Percentiles rank a stretch among this genome's conserved stretches.
phyloP scores from a whole-genome alignment of 345 rosid genomes.

The Noccaea bulbosa region DNA sequence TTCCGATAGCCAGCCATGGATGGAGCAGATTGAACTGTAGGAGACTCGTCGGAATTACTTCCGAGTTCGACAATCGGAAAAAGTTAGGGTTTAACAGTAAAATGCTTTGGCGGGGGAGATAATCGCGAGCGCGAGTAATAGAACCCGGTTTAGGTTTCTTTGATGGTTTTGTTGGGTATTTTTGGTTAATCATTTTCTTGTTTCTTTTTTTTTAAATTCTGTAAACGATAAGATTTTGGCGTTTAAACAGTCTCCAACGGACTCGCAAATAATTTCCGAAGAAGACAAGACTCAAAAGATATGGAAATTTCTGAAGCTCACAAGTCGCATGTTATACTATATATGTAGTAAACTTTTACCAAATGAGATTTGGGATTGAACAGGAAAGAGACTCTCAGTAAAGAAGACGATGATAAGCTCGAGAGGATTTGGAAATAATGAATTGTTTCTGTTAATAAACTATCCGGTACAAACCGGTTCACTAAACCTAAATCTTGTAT shows the following conservation, averaged over 20 bases:
- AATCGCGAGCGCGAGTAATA: neutral
- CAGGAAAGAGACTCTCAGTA: no score
- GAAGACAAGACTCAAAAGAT: constrained; percentile 20
- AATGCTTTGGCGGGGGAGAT: constrained; percentile 29
- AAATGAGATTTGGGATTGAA: no score
- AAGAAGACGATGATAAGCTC: no score
- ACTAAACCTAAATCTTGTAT: no score
- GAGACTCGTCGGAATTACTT: neutral
- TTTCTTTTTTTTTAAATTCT: no score
- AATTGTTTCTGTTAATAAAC: no score
- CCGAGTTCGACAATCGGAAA: neutral
- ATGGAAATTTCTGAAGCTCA: constrained; percentile 10
- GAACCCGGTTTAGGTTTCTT: constrained; percentile 21
- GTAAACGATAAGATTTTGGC: no score
- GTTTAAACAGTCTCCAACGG: neutral
- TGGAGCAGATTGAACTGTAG: constrained; percentile 1
- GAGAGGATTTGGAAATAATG: no score
- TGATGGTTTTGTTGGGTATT: neutral
- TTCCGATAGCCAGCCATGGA: constrained; percentile 18
- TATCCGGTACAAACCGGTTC: no score
- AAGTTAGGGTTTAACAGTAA: constrained; percentile 28
- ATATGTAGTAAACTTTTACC: no score
- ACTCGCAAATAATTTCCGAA: neutral
- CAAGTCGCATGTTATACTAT: no score
- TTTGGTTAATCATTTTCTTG: neutral